Conservation (phyloP, 2,329 filamentous ascomycete species). For the Aspergillus sp. region DNA sequence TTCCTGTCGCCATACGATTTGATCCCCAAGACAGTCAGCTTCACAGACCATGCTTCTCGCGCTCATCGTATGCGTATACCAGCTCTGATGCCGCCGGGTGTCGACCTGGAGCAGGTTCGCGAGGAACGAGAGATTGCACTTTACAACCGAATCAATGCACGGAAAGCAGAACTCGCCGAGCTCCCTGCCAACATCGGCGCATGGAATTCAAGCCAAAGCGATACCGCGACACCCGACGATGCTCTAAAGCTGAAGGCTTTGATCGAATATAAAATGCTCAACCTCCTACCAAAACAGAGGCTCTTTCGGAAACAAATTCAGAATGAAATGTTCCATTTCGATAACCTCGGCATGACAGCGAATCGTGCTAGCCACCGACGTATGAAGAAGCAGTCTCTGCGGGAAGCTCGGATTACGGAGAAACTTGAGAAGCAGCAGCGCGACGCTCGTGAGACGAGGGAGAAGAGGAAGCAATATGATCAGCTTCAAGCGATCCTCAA, state of each 20-base stretch:
- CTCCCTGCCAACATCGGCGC: slow-evolving; percentile 82
- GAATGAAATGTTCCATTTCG: slow-evolving; percentile 89
- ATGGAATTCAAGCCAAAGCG: slow-evolving; percentile 74
- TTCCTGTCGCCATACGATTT: slow-evolving; percentile 71
- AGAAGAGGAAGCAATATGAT: slow-evolving; percentile 96
- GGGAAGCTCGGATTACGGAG: slow-evolving; percentile 95
- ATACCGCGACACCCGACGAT: slow-evolving; percentile 71
- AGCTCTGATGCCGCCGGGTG: slow-evolving; percentile 81
- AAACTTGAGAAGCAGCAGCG: slow-evolving; percentile 99
- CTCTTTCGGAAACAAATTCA: slow-evolving; percentile 82
- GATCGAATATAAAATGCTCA: slow-evolving; percentile 92
- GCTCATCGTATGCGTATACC: slow-evolving; percentile 78
- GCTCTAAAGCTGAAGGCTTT: slow-evolving; percentile 82
- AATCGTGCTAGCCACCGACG: slow-evolving; percentile 88
- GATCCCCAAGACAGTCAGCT: slow-evolving; percentile 65
- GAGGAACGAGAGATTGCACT: slow-evolving; percentile 85
- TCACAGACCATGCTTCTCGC: slow-evolving; percentile 74
- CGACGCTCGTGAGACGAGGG: slow-evolving; percentile 89
- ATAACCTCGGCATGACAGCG: slow-evolving; percentile 95
- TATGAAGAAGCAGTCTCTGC: slow-evolving; percentile 94
- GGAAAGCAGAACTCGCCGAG: slow-evolving; percentile 79
- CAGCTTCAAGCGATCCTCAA: slow-evolving; percentile 84
- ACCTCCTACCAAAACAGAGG: slow-evolving; percentile 84
- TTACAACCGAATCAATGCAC: slow-evolving; percentile 84
- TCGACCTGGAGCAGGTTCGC: slow-evolving; percentile 81